Conservation (phyloP, 176 grass and related monocot genomes). For the Aegilops longissima region DNA sequence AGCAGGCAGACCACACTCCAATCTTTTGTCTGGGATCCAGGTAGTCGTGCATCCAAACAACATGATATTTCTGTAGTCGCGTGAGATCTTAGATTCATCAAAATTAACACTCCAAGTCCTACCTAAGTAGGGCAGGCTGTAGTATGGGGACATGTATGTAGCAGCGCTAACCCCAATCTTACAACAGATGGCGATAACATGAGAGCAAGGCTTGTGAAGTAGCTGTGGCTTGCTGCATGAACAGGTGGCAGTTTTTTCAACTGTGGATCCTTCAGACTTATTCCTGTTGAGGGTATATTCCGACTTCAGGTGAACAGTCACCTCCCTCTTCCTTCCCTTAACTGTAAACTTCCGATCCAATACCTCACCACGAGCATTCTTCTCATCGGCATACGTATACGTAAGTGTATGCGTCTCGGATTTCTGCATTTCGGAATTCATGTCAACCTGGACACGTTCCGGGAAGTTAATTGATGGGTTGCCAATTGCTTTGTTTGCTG, state of each 20-base stretch:
- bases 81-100: not conserved
- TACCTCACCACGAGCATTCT: not conserved
- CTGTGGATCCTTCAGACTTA: not conserved
- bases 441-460: not conserved
- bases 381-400: not conserved
- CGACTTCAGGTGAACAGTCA: not conserved
- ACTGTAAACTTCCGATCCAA: not conserved
- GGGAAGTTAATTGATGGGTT: slow-evolving; percentile 12
- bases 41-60: not conserved
- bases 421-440: slow-evolving; percentile 20
- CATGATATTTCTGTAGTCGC: not conserved
- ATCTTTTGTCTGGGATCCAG: slow-evolving; percentile 27
- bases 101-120: not conserved
- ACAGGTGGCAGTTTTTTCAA: not conserved
- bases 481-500: slow-evolving; percentile 17
- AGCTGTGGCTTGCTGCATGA: slow-evolving; percentile 8
- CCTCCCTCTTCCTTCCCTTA: not conserved
- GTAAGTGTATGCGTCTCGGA: not conserved
- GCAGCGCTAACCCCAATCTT: slow-evolving; percentile 15
- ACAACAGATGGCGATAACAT: slow-evolving; percentile 22
- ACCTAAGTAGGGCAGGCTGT: not conserved
- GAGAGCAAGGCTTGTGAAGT: slow-evolving; percentile 15
- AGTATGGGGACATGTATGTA: slow-evolving; percentile 14
- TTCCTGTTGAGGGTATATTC: not conserved
- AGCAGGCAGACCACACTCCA: not conserved